phyloP scores from a whole-genome alignment of 176 grass and related monocot genomes.

The Leersia perrieri region DNA sequence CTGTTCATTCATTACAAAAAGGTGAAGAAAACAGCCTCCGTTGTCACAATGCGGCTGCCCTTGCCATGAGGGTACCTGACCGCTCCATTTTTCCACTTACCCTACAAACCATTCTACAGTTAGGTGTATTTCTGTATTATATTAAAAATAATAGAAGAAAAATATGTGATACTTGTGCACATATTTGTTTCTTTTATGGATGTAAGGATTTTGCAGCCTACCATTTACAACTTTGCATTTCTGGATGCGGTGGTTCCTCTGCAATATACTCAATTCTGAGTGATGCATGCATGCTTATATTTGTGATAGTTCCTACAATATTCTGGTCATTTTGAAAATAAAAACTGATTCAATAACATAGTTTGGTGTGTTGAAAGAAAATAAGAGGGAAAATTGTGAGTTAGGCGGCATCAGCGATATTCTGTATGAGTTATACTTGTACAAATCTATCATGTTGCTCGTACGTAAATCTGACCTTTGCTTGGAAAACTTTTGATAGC shows the following conservation, averaged over 20 bases:
- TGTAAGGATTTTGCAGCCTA: background rate
- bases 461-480: background rate
- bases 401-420: background rate
- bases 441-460: background rate
- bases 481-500: background rate
- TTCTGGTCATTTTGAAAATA: background rate
- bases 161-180: background rate
- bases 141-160: background rate
- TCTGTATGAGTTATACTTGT: background rate
- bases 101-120: background rate
- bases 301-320: background rate
- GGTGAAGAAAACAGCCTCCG: background rate
- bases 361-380: background rate
- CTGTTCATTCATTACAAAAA: conserved; percentile 25
- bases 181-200: background rate
- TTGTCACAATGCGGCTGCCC: conserved; percentile 10
- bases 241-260: background rate
- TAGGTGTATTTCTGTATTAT: background rate
- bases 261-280: background rate
- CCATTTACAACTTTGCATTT: background rate
- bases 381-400: background rate
- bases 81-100: background rate
- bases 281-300: background rate
- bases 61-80: background rate
- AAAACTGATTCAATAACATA: background rate